Percentiles rank a stretch among this genome's conserved stretches.
These are phyloP conservation scores for Haplosporangium gracile DNA, from an alignment of 192 early-diverging fungal genomes.

Conservation along the genomic window DNA sequence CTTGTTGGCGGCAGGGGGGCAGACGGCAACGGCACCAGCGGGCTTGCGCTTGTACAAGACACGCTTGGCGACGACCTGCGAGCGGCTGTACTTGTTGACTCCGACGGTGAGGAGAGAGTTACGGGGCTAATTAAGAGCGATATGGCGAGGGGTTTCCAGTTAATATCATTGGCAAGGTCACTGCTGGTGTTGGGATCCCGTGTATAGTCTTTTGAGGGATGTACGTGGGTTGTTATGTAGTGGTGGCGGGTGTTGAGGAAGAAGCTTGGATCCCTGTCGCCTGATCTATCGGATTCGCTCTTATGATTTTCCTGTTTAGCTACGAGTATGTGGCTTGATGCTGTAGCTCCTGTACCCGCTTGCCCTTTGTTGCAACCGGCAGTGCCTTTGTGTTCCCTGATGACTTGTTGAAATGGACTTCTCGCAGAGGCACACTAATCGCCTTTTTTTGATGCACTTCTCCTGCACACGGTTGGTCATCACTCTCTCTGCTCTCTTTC, in stretches of 20 bases:
- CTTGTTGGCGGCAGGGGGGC: conserved; percentile 65
- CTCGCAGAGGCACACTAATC: not conserved
- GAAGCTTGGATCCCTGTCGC: not conserved
- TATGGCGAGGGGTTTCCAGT: not conserved
- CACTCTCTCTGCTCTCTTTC: not conserved
- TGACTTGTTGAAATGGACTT: not conserved
- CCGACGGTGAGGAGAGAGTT: conserved; percentile 90
- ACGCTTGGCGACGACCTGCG: conserved; percentile 85
- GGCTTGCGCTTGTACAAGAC: conserved; percentile 89
- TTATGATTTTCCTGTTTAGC: too few relatives aligned
- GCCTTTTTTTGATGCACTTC: not conserved
- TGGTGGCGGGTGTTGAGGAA: not conserved
- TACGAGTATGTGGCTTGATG: not conserved
- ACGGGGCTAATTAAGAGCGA: conserved; percentile 60
- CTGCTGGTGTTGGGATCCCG: not conserved
- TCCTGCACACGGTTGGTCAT: not conserved
- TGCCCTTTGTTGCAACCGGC: not conserved
- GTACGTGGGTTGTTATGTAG: not conserved
- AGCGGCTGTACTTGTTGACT: conserved; percentile 87
- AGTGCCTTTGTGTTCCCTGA: not conserved
- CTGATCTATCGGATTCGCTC: not conserved
- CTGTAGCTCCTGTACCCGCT: not conserved
- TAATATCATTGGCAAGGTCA: not conserved
- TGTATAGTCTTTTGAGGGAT: not conserved
- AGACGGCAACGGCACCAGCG: conserved; percentile 65